Conservation (phyloP, 208 protist genomes). For the Leishmania tropica region DNA sequence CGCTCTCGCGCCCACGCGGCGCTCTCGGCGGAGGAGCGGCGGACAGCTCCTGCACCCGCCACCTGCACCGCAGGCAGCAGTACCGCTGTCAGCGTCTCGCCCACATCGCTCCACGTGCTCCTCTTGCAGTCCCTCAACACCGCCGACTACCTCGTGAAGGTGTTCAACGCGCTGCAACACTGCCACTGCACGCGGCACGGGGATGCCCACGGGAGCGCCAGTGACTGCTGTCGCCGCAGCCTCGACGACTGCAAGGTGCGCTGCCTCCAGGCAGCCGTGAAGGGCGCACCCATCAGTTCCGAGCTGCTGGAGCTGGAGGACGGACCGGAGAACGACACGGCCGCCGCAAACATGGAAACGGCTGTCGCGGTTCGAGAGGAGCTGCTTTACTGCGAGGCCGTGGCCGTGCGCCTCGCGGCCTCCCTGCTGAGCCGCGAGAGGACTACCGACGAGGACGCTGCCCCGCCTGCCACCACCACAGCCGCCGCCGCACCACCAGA, state of each 20-base stretch:
- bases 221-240: slow-evolving; percentile 34
- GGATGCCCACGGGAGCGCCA: neutral
- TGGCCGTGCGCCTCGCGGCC: slow-evolving; percentile 36
- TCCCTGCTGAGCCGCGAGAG: slow-evolving; percentile 12
- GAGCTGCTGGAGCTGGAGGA: slow-evolving; percentile 31
- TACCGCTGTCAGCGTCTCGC: too few species aligned
- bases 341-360: slow-evolving; percentile 28
- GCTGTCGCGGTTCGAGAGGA: slow-evolving; percentile 59
- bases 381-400: slow-evolving; percentile 65
- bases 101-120: slow-evolving; percentile 33
- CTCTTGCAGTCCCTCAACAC: slow-evolving; percentile 52
- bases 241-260: slow-evolving; percentile 40
- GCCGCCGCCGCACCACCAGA: neutral
- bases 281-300: slow-evolving; percentile 37
- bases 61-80: neutral
- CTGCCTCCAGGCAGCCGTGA: slow-evolving; percentile 54
- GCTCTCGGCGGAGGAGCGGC: neutral
- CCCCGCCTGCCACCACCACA: neutral
- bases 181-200: slow-evolving; percentile 38
- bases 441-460: neutral
- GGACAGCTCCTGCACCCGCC: neutral
- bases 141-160: slow-evolving; percentile 70
- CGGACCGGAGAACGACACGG: slow-evolving; percentile 34
- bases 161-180: slow-evolving; percentile 74
- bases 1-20: slow-evolving; percentile 11